These are phyloP conservation scores for Boechera stricta DNA, from an alignment of 345 rosid species.

Conservation along the genomic window DNA sequence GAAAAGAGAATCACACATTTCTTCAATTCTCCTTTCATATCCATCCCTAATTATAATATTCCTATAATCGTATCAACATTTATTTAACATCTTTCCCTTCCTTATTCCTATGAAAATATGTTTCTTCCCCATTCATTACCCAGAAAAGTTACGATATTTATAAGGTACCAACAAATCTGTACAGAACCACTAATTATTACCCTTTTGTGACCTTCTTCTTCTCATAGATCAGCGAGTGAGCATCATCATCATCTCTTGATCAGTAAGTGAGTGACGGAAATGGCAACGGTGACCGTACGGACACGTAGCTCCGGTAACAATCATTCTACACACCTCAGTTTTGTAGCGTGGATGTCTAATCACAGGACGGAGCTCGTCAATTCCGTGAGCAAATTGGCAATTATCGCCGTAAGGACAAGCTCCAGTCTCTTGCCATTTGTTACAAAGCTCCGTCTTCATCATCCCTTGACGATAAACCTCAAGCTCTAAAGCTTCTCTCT, in stretches of 20 bases:
- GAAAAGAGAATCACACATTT: slow-evolving; percentile 37
- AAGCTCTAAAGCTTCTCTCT: slow-evolving; percentile 60
- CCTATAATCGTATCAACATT: slow-evolving; percentile 37
- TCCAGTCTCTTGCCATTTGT: slow-evolving; percentile 98
- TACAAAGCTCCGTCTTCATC: slow-evolving; percentile 91
- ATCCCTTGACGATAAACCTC: slow-evolving; percentile 85
- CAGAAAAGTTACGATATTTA: slow-evolving; percentile 35
- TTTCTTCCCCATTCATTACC: slow-evolving; percentile 17
- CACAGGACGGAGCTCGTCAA: slow-evolving; percentile 82
- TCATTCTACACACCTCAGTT: slow-evolving; percentile 84
- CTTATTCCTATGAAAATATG: slow-evolving; percentile 13
- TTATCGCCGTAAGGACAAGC: slow-evolving; percentile 72
- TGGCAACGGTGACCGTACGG: slow-evolving; percentile 97
- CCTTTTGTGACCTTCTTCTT: slow-evolving; percentile 15
- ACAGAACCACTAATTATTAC: slow-evolving; percentile 40
- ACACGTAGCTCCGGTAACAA: slow-evolving; percentile 67
- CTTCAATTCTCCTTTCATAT: slow-evolving; percentile 19
- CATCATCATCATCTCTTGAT: slow-evolving; percentile 58
- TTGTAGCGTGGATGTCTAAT: slow-evolving; percentile 93
- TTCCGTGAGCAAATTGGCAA: slow-evolving; percentile 93
- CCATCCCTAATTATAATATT: slow-evolving; percentile 8
- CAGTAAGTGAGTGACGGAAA: slow-evolving; percentile 89
- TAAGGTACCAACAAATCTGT: slow-evolving; percentile 37
- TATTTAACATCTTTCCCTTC: slow-evolving; percentile 15
- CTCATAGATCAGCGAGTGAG: slow-evolving; percentile 43